A percentile compares a stretch with the other conserved stretches of the same genome.
Conservation (phyloP, 441 rosid species). For the Geranium incanum region DNA sequence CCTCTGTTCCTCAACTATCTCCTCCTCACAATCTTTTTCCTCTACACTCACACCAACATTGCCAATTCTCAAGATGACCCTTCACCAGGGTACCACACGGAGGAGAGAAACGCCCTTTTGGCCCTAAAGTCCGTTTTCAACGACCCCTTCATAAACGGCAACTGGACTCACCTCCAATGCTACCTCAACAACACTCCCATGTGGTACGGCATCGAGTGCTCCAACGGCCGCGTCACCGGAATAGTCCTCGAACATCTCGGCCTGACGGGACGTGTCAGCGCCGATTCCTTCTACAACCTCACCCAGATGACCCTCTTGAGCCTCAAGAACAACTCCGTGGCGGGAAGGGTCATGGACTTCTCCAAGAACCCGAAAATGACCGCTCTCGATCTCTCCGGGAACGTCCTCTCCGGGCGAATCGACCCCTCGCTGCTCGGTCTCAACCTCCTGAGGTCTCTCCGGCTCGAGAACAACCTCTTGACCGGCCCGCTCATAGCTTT, state of each 20-base stretch:
- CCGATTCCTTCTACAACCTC: slow-evolving; percentile 26
- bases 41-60: background rate
- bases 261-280: slow-evolving; percentile 21
- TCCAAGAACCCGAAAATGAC: slow-evolving; percentile 28
- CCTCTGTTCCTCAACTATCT: slow-evolving; percentile 13
- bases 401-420: slow-evolving; percentile 32
- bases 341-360: slow-evolving; percentile 38
- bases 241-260: slow-evolving; percentile 30
- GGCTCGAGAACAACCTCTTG: slow-evolving; percentile 40
- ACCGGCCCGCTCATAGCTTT: slow-evolving; percentile 35
- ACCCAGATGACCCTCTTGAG: slow-evolving; percentile 30
- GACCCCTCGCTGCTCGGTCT: slow-evolving; percentile 23
- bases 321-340: slow-evolving; percentile 36
- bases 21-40: slow-evolving; percentile 5
- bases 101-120: slow-evolving; percentile 33
- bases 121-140: slow-evolving; percentile 35
- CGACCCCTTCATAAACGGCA: slow-evolving; percentile 28
- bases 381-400: slow-evolving; percentile 32
- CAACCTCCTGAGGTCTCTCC: slow-evolving; percentile 25
- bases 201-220: slow-evolving; percentile 40
- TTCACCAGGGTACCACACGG: slow-evolving; percentile 10
- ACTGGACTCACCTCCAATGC: slow-evolving; percentile 46
- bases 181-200: slow-evolving; percentile 16
- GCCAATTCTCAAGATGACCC: slow-evolving; percentile 7
- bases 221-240: slow-evolving; percentile 28